Evolutionary conservation across 176 grass and related monocot genomes (phyloP), one percentile per base, ranked within the genome.

Genomic region (Carex pumila): DNA sequence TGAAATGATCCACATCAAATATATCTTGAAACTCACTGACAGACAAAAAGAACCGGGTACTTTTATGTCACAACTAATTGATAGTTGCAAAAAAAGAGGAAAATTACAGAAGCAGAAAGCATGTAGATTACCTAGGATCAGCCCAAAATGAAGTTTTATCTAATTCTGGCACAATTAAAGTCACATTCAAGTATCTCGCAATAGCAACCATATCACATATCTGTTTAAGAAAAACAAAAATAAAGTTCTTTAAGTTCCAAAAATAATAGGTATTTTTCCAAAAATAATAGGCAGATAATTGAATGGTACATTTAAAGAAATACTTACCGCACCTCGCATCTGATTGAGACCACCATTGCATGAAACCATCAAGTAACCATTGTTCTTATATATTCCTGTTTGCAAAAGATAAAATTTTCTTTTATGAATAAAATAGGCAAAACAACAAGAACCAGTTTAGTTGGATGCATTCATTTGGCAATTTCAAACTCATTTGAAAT

Each of bases 181-280:
- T 98, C 62, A 94, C 90, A 34, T 98, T 98, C 79, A 98, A 86
- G 79, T 91, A 94, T 85, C 95, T 91, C 22, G 92, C 92, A 84
- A 98, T 91, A 57, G 92, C 87, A 87, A 98, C 95, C 92, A 98
- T 94, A 79, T 98, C 95, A 36, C 95, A 94, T 81, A 98, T 98
- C 95, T 98, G 90, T 85, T 77, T 31, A 65, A 74, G 59, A 10
- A 74, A 82, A 65, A 29, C 1, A 18, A 39, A 74, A 4, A 19
- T 73, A 2, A 60, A 61, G 57, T 32, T 39, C 9, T 87, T 85
- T 61, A 32, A 61, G 37, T 49, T 78, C 50, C 19, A 19, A 57
- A 78, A 6, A 57, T 57, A 78, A 30, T 4, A 31, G 13, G 25
- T 25, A 78, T 9, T 34, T 57, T 8, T 18, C 3, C 21, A 21